A percentile compares a stretch with the other conserved stretches of the same genome.
Conservation (phyloP, 169 alveolate species). For the Cyclospora cayetanensis region DNA sequence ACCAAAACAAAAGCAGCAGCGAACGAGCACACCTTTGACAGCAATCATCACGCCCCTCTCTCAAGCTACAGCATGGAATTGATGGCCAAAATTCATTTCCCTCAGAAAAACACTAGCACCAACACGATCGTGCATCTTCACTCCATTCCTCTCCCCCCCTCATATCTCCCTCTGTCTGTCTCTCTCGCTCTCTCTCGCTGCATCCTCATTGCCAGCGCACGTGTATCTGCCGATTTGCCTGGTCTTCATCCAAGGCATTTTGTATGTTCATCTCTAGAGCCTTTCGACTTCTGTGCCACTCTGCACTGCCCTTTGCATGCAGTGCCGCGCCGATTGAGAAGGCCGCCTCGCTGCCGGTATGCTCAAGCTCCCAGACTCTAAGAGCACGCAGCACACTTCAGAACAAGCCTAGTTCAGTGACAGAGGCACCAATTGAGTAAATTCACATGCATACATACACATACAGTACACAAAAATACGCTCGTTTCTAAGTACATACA, state of each 20-base stretch:
- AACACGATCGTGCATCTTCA: background rate
- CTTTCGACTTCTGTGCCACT: background rate
- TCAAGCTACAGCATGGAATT: background rate
- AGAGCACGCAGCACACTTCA: background rate
- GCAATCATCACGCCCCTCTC: background rate
- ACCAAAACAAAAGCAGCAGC: background rate
- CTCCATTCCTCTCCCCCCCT: background rate
- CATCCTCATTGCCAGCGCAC: too few species aligned
- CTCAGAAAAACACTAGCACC: background rate
- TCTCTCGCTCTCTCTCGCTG: too few species aligned
- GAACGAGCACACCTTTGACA: background rate
- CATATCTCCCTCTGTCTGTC: background rate
- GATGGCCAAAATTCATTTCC: background rate
- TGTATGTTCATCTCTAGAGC: conserved; percentile 37
- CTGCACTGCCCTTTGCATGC: background rate
- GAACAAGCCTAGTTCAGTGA: background rate
- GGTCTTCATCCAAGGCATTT: conserved; percentile 52
- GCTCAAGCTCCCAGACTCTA: background rate
- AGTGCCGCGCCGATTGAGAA: background rate
- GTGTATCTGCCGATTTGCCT: conserved; percentile 17
- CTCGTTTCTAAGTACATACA: background rate
- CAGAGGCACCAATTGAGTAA: background rate
- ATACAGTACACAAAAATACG: background rate
- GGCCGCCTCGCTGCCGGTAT: background rate
- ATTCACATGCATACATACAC: background rate